Evolutionary conservation across 1,284 basidiomycete genomes (phyloP).

Genomic region (Waitea zeae): DNA sequence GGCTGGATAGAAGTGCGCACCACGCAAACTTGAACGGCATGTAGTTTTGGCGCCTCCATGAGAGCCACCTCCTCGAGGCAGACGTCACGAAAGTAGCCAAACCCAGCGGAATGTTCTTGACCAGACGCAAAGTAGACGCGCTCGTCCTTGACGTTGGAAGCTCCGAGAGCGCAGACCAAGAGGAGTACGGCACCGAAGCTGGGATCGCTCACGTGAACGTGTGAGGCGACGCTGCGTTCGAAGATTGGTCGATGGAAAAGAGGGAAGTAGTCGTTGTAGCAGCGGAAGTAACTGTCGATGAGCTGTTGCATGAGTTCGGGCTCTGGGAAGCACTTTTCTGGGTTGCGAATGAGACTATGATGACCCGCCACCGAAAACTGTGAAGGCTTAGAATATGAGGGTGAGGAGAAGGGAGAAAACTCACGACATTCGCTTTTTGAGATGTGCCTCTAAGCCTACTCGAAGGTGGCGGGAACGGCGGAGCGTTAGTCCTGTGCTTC

Average conservation of each 20-base stretch:
- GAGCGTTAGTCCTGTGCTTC: no score
- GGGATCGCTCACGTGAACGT: conserved; percentile 18
- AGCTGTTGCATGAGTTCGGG: conserved; percentile 42
- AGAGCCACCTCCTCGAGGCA: conserved; percentile 4
- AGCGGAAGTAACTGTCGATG: conserved; percentile 51
- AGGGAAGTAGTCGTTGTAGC: conserved; percentile 45
- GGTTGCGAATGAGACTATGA: no score
- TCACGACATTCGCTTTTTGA: no score
- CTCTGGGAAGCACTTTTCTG: conserved; percentile 40
- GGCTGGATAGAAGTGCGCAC: no score
- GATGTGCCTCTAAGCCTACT: no score
- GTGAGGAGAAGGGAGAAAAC: no score
- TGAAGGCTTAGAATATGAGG: no score
- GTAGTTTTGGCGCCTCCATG: background rate
- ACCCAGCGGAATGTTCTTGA: conserved; percentile 20
- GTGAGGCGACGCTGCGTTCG: conserved; percentile 19
- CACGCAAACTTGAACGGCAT: conserved; percentile 1
- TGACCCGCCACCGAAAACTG: no score
- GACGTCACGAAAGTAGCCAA: conserved; percentile 23
- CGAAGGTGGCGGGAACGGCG: no score
- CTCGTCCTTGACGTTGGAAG: conserved; percentile 23
- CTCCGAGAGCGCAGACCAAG: conserved; percentile 28
- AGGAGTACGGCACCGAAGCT: conserved; percentile 26
- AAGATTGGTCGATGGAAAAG: conserved; percentile 68
- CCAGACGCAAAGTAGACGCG: conserved; percentile 17